Base-by-base conservation (phyloP, 179 eudicot genomes). In the Amaranthus tricolor region DNA sequence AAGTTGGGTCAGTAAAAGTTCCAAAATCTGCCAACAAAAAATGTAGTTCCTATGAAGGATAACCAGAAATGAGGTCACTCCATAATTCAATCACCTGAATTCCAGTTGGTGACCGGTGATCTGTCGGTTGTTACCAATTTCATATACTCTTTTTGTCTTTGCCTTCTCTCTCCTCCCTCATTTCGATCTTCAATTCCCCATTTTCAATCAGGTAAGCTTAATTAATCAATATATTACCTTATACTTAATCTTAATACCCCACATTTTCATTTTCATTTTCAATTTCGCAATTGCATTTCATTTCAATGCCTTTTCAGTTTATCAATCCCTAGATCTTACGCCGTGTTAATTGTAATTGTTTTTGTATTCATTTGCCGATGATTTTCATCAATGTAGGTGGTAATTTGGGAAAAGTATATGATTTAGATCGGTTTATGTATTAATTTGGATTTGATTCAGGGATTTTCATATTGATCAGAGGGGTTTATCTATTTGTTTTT, bases 101-200 rank as follows among this genome's bases (percentile, higher is more conserved):
- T 31, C 16, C 47, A 11, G 45, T 17, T 66, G 54, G 53, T 31
- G 53, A 45, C 54, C 70, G 70, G 70, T 66, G 70, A 66, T 66
- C 52, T 66, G 70, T 66, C 70, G 70, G 70, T 54, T 66, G 54
- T 48, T 66, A 54, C 14, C 24, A 47, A 66, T n/a, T 47, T 47
- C 21, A 16, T 49, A 31, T n/a, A 66, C 19, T 8, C 24, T 66
- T 64, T 66, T 52, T 66, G 53, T 66, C 13, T 31, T 31, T 31
- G 2, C 40, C 40, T 31, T 31, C 40, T 31, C 40, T 31, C 40
- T 47, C 19, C 53, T 54, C 70, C 11, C 70, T 19, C 15, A 3
- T 10, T 58, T 21, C 44, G 5, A 19, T 17, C 40, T 67, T 47
- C 71, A 67, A 56, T 49, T 67, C 71, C 7, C 40, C 57, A 13